Base-by-base conservation (phyloP, 2,329 filamentous ascomycete species). In the Fusarium mexicanum region DNA sequence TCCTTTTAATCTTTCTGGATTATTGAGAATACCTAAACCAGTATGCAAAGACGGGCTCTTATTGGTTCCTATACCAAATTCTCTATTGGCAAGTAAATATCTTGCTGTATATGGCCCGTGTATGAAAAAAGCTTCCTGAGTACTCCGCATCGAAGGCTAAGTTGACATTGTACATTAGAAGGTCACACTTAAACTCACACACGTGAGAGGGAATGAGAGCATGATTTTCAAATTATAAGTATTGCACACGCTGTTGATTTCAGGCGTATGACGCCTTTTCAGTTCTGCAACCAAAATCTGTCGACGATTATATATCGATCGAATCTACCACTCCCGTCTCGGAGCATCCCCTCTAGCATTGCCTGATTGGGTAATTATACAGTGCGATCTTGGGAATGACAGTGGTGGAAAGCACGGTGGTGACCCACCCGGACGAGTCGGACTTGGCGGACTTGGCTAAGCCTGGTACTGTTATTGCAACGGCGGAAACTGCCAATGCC, bases 361-460 rank as follows among this genome's bases (percentile, higher is more conserved):
- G 14, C 43, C 57, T 29, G 20, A 38, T 50, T 59, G 44, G 26
- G 54, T 29, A 55, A 43, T 18, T 14, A 20, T 13, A 66, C 64
- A 53, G 64, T 69, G 58, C 40, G 33, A 9, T 7, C 20, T 17
- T 4, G 16, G 8, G 31, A 31, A 69, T 63, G 66, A 11, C 16
- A 5, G 20, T 8, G 4, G 10, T 22, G 18, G 29, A 43, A 37
- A 37, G 31, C 51, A 58, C 26, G 26, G 40, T 35, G n/a, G 26
- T 59, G 62, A 16, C 44, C 67, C 68, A 57, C 68, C 48, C 43
- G 57, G 47, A 20, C 24, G 33, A 67, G 35, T 35, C 65, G 48
- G 51, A 43, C 54, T 68, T 68, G 40, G 54, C 54, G 29, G 40
- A 47, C 40, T 35, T 58, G 31, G 37, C 53, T 29, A 24, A 24